Evolutionary conservation across 352 stramenopile species (phyloP), one percentile per base, ranked within the genome.

Genomic region (Phytophthora hybrid): DNA sequence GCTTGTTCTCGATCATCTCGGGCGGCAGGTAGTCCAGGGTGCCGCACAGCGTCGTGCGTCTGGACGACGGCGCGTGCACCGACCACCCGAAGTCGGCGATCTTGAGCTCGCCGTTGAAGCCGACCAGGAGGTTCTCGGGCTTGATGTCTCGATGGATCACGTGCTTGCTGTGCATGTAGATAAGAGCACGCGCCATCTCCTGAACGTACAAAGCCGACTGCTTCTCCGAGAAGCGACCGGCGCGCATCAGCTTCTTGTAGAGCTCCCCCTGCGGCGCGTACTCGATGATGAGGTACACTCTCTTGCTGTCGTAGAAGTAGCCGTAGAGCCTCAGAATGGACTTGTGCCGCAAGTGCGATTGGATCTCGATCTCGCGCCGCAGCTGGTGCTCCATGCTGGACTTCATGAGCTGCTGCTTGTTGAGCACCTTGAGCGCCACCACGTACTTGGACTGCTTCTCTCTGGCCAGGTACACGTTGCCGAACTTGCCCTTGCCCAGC

Each of bases 141-240:
- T 99, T 99, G 79, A 99, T 99, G 74, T 99, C 98, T 53, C 98
- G 89, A 76, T 99, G 98, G 78, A 99, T 99, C 14, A 99, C 97
- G 80, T 99, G 98, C 77, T 99, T 99, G 59, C 82, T 91, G 88
- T 99, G 98, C 88, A 98, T 99, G 82, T 99, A 99, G 14, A 93
- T 77, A 18, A 99, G 85, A 14, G 98, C 98, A 59, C 85, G 83
- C 16, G 96, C 88, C 55, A 99, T 90, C 63, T 99, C 94, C 21
- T 93, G 82, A 16, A 99, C 97, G 84, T 99, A 99, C 63, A 90
- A 70, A 14, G 97, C 97, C 21, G 96, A 91, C 55, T 92, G 86
- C 59, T 85, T 83, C 80, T 99, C 98, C 2, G 81, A 92, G 72
- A 99, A 99, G 14, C 87, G 82, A 13, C 90, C 93, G 3, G 87